Evolutionary conservation across 2,329 filamentous ascomycete genomes (phyloP).

Genomic region (Fusarium ramigenum): DNA sequence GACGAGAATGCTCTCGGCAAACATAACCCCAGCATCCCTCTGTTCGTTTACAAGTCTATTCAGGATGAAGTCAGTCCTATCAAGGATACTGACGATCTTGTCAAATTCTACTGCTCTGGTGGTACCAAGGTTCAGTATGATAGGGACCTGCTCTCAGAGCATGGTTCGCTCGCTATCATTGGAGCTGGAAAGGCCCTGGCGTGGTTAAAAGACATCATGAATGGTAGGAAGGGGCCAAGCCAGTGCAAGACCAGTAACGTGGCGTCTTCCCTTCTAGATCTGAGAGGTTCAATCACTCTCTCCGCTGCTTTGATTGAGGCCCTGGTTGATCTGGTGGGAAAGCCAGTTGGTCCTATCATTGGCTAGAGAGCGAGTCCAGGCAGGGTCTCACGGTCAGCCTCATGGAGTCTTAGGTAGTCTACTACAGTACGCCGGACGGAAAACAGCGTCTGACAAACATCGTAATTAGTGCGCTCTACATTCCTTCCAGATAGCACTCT

Average conservation of each 20-base stretch:
- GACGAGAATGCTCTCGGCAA: background rate
- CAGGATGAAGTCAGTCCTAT: background rate
- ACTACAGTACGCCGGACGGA: accelerated
- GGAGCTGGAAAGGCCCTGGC: background rate
- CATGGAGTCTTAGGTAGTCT: background rate
- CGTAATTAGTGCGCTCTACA: accelerated
- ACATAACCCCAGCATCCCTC: background rate
- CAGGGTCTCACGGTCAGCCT: background rate
- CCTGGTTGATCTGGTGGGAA: background rate
- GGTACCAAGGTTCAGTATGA: background rate
- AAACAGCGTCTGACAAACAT: accelerated
- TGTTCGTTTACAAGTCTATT: background rate
- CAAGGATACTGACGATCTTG: background rate
- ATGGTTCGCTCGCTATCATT: background rate
- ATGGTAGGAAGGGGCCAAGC: background rate
- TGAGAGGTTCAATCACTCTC: background rate
- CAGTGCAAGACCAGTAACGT: background rate
- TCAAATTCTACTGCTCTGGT: background rate
- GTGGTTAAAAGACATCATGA: background rate
- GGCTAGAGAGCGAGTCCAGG: background rate
- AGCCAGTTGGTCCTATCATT: background rate
- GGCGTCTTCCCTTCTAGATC: background rate
- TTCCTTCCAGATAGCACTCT: background rate
- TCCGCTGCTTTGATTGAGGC: background rate
- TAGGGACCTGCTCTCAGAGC: background rate